Conservation (phyloP, 768 basidiomycete genomes). For the Lactarius tabidus region DNA sequence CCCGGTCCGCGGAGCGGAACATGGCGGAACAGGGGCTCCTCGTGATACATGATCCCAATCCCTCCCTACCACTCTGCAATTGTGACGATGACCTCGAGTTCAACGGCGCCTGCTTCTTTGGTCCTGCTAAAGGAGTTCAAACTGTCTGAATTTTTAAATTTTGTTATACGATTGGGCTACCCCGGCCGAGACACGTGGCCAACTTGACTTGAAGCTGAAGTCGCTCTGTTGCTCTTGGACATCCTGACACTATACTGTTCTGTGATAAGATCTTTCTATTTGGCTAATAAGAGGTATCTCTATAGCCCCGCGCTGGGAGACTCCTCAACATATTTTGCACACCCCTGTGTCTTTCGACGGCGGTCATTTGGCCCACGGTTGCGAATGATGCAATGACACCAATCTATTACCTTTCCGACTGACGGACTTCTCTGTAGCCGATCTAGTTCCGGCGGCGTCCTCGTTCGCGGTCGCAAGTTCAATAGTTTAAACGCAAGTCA, state of each 20-base stretch:
- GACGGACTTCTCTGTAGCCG: background rate
- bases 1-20: background rate
- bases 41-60: background rate
- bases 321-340: background rate
- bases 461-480: background rate
- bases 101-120: background rate
- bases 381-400: background rate
- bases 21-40: background rate
- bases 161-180: background rate
- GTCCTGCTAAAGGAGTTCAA: background rate
- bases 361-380: background rate
- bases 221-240: background rate
- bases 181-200: background rate
- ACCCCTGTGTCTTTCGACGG: background rate
- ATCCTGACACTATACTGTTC: background rate
- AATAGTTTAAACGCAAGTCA: background rate
- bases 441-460: background rate
- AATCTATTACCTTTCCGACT: background rate
- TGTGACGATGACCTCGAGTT: background rate
- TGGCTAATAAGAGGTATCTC: background rate
- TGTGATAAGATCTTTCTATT: background rate
- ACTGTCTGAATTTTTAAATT: too few species aligned
- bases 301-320: background rate
- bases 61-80: background rate
- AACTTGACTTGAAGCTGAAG: too few species aligned